Evolutionary conservation across 768 basidiomycete genomes (phyloP), one percentile per base, ranked within the genome.

Genomic region (Podaxis rugospora): DNA sequence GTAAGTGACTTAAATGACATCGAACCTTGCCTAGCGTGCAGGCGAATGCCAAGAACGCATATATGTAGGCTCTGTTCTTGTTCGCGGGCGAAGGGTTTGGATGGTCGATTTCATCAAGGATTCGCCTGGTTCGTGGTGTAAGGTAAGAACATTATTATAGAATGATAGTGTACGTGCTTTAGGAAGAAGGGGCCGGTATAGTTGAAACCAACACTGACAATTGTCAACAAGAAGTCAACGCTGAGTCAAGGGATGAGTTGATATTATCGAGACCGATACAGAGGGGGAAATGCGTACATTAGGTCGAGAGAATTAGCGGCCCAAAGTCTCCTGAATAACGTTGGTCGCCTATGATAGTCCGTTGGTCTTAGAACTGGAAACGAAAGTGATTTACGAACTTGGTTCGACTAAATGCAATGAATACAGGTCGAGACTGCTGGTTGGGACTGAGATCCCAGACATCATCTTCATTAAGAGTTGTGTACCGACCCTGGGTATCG

Each of bases 131-230:
- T 49, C 5, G 18, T 53, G 40, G 46, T 18, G n/a, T 40, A 5
- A 49, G 47, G 9, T 49, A 21, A 7, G 32, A 9, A n/a, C 32
- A 36, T 46, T 27, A 9, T 14, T n/a, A 51, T 35, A 25, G 28
- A 55, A 37, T 72, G 16, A 51, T 10, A 23, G 3, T 4, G 32
- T 2, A 25, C 80, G 59, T 52, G 85, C 84, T 91, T 93, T 47
- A 97, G 79, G 76, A 95, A 94, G 76, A 87, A 94, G 5, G 95
- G 94, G 0, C 84, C 83, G 0, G 85, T 80, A 72, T 94, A 96
- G 66, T 89, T 89, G 74, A 93, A 88, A 0, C 82, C 32, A 32
- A 94, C 86, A 65, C 86, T 86, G 59, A 87, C 68, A 61, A 87
- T 74, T 0, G 93, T 92, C 44, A 94, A 74, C 1, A 65, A 13